Conservation (phyloP, 148 eudicot species). For the Chenopodium berlandieri region DNA sequence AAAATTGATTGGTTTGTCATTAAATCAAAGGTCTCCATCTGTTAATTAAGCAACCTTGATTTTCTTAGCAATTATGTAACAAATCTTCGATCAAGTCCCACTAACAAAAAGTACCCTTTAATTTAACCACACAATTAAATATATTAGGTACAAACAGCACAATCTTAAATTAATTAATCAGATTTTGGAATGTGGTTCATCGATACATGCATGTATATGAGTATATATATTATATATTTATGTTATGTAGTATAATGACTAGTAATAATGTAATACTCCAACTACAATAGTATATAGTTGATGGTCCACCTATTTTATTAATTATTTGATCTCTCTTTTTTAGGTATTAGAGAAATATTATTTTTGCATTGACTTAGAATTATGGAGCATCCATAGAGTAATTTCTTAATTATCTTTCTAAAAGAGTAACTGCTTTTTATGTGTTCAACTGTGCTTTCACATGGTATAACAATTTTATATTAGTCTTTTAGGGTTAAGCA, state of each 20-base stretch:
- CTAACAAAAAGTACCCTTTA: constrained; percentile 17
- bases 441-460: constrained; percentile 27
- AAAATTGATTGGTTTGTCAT: constrained; percentile 21
- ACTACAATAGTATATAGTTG: neutral
- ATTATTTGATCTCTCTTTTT: neutral
- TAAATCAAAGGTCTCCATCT: constrained; percentile 7
- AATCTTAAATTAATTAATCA: constrained; percentile 16
- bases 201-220: neutral
- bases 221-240: constrained; percentile 1
- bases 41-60: constrained; percentile 29
- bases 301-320: constrained; percentile 27
- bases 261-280: neutral
- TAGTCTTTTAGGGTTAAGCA: neutral
- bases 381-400: constrained; percentile 5
- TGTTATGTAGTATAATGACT: neutral
- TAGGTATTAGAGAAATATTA: constrained; percentile 5
- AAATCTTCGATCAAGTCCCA: constrained; percentile 15
- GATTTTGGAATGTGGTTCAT: constrained; percentile 20
- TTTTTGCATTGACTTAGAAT: constrained; percentile 15
- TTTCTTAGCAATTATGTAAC: constrained; percentile 11
- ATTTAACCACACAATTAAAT: neutral
- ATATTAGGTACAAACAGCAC: constrained; percentile 19
- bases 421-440: constrained; percentile 31
- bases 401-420: neutral
- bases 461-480: neutral